phyloP scores from a whole-genome alignment of 305 asterid species.

The Fraxinus latifolia region DNA sequence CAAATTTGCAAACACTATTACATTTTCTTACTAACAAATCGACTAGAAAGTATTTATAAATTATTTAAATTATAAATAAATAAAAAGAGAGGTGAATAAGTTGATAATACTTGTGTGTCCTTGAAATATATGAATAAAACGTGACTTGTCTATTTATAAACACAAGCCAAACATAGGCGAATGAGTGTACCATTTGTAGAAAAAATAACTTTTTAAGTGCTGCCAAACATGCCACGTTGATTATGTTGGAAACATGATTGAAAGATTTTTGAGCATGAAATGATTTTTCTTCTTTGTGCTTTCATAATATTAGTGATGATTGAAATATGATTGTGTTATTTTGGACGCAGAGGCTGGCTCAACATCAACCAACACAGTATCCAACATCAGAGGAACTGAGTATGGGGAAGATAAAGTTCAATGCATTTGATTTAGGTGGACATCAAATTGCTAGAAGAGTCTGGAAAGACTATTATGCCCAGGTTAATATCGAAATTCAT shows the following conservation, averaged over 20 bases:
- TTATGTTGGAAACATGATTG: not conserved
- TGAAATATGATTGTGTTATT: not conserved
- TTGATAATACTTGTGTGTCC: not conserved
- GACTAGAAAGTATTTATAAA: not conserved
- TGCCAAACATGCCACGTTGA: not conserved
- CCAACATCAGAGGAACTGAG: slow-evolving; percentile 56
- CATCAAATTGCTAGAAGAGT: slow-evolving; percentile 57
- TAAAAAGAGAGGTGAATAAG: not conserved
- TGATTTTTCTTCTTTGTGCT: not conserved
- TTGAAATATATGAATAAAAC: not conserved
- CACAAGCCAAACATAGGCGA: not conserved
- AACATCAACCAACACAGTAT: slow-evolving; percentile 54
- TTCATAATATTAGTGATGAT: not conserved
- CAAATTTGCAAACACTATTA: not conserved
- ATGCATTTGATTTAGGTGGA: slow-evolving; percentile 58
- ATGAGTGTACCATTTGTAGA: not conserved
- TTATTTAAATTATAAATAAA: not conserved
- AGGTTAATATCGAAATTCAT: slow-evolving; percentile 29
- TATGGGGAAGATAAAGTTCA: slow-evolving; percentile 45
- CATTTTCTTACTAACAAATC: not conserved
- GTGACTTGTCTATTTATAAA: not conserved
- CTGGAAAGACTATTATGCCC: slow-evolving; percentile 54
- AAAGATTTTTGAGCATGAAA: not conserved
- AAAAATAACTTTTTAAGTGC: not conserved
- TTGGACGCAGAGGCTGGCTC: slow-evolving; percentile 46